phyloP scores from a whole-genome alignment of 805 yeast genomes.

The Scheffersomyces stipitis region DNA sequence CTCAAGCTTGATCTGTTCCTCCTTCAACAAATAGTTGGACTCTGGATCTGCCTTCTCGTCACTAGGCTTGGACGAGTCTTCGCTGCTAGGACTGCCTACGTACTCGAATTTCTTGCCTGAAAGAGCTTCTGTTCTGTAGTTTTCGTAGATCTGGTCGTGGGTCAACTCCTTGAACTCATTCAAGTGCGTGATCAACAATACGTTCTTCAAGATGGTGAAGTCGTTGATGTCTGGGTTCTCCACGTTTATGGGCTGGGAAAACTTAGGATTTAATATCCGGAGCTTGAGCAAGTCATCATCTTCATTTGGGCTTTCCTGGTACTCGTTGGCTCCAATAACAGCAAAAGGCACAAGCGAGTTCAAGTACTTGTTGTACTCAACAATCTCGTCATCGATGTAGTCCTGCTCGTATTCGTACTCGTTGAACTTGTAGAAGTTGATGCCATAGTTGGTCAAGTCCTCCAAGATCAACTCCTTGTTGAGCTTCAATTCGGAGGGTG shows the following conservation, averaged over 20 bases:
- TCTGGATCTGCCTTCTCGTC: slow-evolving; percentile 12
- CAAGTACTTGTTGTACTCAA: slow-evolving; percentile 63
- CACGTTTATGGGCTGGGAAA: slow-evolving; percentile 58
- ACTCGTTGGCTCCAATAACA: slow-evolving; percentile 67
- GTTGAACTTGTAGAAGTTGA: slow-evolving; percentile 72
- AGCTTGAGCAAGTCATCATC: slow-evolving; percentile 49
- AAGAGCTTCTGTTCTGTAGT: slow-evolving; percentile 84
- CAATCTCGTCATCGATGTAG: slow-evolving; percentile 59
- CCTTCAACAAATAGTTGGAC: slow-evolving; percentile 55
- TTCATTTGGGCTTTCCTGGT: slow-evolving; percentile 39
- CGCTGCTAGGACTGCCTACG: slow-evolving; percentile 19
- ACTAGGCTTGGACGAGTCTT: neutral
- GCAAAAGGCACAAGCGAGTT: slow-evolving; percentile 68
- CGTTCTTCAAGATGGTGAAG: slow-evolving; percentile 75
- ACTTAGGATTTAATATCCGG: slow-evolving; percentile 46
- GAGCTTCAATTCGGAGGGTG: slow-evolving; percentile 48
- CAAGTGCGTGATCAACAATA: slow-evolving; percentile 78
- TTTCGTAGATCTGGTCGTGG: slow-evolving; percentile 83
- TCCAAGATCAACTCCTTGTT: slow-evolving; percentile 75
- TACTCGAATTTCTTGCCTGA: slow-evolving; percentile 58
- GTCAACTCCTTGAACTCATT: slow-evolving; percentile 87
- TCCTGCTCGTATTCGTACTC: slow-evolving; percentile 57
- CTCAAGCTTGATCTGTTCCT: slow-evolving; percentile 84
- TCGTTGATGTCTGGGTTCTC: slow-evolving; percentile 78
- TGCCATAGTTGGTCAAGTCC: slow-evolving; percentile 67